Percentiles rank a stretch among this genome's conserved stretches.
Evolutionary conservation across 2,329 filamentous ascomycete species (phyloP).

Genomic region (Coleophoma eucalyptorum): DNA sequence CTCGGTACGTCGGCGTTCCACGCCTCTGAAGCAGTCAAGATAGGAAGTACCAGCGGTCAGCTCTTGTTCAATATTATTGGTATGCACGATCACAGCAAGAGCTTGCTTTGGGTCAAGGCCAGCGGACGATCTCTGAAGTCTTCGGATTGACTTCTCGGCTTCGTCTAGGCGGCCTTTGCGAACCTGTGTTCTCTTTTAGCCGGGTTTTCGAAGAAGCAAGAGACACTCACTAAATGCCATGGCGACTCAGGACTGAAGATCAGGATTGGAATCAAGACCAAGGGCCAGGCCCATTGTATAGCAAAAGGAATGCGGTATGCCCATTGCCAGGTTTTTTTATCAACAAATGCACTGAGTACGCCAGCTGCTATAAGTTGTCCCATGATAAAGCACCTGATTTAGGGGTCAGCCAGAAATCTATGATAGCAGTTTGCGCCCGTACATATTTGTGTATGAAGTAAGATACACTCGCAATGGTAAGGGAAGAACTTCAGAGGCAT

Average conservation of each 20-base stretch:
- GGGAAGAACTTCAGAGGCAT: slow-evolving; percentile 40
- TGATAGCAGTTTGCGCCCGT: not conserved
- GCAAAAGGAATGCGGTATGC: slow-evolving; percentile 44
- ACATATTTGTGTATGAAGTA: slow-evolving; percentile 38
- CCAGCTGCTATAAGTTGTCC: slow-evolving; percentile 44
- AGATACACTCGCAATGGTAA: slow-evolving; percentile 37
- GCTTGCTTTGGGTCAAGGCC: slow-evolving; percentile 10
- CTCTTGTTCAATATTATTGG: slow-evolving; percentile 47
- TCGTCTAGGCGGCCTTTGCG: slow-evolving; percentile 29
- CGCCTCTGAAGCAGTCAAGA: slow-evolving; percentile 41
- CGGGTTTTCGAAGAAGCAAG: not conserved
- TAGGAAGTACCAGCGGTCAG: slow-evolving; percentile 36
- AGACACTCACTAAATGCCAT: slow-evolving; percentile 36
- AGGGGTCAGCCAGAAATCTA: too few species aligned
- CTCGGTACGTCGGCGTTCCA: slow-evolving; percentile 43
- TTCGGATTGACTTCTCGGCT: slow-evolving; percentile 35
- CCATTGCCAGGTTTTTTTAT: slow-evolving; percentile 35
- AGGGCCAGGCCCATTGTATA: slow-evolving; percentile 45
- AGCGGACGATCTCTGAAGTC: slow-evolving; percentile 11
- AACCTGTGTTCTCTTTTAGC: not conserved
- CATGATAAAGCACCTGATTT: slow-evolving; percentile 13
- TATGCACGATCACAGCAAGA: slow-evolving; percentile 48
- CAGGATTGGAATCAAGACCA: slow-evolving; percentile 38
- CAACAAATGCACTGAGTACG: slow-evolving; percentile 37
- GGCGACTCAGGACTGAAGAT: slow-evolving; percentile 42